A percentile compares a stretch with the other conserved stretches of the same genome.
Evolutionary conservation across 208 protist species (phyloP).

Genomic region (Strigomonas culicis): DNA sequence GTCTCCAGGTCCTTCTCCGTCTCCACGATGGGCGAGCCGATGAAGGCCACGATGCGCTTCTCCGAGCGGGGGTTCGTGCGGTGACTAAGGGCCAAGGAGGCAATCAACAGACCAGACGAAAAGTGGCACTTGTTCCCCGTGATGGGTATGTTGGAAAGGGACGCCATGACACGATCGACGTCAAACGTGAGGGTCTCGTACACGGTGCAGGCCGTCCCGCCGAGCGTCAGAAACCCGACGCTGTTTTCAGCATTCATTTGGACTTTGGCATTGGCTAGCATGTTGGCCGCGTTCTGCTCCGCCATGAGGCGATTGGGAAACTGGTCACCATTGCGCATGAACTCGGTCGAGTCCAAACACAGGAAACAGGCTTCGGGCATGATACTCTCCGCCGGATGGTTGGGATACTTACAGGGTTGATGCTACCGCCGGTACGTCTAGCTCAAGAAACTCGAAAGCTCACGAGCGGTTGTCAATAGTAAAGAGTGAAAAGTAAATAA

Average conservation of each 20-base stretch:
- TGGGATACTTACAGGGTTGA: background rate
- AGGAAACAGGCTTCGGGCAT: conserved; percentile 91
- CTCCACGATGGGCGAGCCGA: conserved; percentile 94
- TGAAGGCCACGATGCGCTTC: conserved; percentile 98
- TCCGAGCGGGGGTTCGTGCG: conserved; percentile 93
- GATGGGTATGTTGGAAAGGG: conserved; percentile 87
- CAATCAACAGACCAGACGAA: conserved; percentile 87
- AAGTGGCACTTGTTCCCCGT: conserved; percentile 88
- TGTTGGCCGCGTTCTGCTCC: conserved; percentile 95
- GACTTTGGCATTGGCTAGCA: conserved; percentile 93
- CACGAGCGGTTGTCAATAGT: too few relatives aligned
- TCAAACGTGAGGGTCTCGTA: conserved; percentile 94
- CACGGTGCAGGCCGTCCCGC: conserved; percentile 86
- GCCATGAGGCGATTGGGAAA: conserved; percentile 94
- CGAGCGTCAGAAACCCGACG: conserved; percentile 95
- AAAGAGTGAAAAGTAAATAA: too few relatives aligned
- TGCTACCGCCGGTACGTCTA: background rate
- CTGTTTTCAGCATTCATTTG: conserved; percentile 96
- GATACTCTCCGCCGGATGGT: too few relatives aligned
- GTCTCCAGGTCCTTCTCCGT: conserved; percentile 83
- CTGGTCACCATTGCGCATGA: conserved; percentile 99
- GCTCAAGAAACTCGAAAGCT: too few relatives aligned
- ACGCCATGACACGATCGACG: conserved; percentile 91
- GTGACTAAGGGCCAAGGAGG: conserved; percentile 96
- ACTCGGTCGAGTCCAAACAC: conserved; percentile 97